Base-by-base conservation (phyloP, 1,284 basidiomycete species). In the Puccinia novopanici region DNA sequence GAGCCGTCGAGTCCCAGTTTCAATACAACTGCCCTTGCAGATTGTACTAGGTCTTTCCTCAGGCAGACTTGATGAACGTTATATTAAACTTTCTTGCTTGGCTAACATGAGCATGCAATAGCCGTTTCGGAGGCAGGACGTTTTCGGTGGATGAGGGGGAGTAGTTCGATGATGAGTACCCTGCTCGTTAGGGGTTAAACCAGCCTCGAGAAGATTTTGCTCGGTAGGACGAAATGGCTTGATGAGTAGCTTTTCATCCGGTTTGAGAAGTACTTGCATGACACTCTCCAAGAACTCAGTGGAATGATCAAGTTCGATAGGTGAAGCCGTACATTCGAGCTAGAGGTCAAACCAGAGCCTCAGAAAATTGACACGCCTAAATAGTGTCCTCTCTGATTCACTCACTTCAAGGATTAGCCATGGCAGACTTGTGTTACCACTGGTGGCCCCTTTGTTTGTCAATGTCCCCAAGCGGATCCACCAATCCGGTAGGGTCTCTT, bases 51-150 rank as follows among this genome's bases (percentile, higher is more conserved):
- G n/a, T n/a, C n/a, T n/a, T n/a, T n/a, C n/a, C n/a, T n/a, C n/a
- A n/a, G n/a, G n/a, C n/a, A n/a, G n/a, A n/a, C n/a, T n/a, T n/a
- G n/a, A n/a, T n/a, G n/a, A n/a, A n/a, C n/a, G n/a, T 76, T 40
- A 78, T 40, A 78, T 78, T 54, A 78, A 24, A 48, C 75, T 67
- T 55, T 78, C 75, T 68, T 67, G 27, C 57, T 78, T 78, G 27
- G 75, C 75, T 48, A 78, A 67, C 75, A 78, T 78, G 4, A 78
- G 48, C 63, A 78, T 68, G 9, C 45, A 78, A 78, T 78, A 78
- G 0, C 75, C 65, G 42, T 68, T 70, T 55, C 54, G 61, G 15
- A 78, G 42, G 24, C 34, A 15, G 12, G 42, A 10, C 34, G 48
- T 52, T 63, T 52, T 78, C 15, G 30, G 27, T 48, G 48, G 57